These are phyloP conservation scores for Colletotrichum musicola DNA, from an alignment of 2,329 filamentous ascomycete species.

Conservation along the genomic window DNA sequence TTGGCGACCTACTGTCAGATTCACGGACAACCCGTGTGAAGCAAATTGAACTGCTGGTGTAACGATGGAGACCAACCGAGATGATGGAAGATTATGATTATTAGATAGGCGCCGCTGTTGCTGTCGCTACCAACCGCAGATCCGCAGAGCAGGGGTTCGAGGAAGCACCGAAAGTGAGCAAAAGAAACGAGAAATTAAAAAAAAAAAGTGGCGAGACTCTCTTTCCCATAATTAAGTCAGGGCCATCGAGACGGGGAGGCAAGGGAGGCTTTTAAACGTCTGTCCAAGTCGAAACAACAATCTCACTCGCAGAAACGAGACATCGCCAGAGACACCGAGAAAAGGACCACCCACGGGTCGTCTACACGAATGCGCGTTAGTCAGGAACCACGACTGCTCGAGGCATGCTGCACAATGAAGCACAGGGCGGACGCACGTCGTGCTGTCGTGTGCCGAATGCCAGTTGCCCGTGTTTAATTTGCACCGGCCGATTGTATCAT, in stretches of 20 bases:
- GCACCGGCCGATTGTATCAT: conserved; percentile 28
- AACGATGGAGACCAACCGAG: conserved; percentile 3
- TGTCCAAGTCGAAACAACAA: conserved; percentile 8
- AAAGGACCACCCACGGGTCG: conserved; percentile 19
- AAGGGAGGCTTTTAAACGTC: conserved; percentile 35
- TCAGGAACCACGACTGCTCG: not conserved
- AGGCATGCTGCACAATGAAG: conserved; percentile 29
- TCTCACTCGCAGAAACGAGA: conserved; percentile 9
- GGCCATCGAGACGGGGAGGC: conserved; percentile 13
- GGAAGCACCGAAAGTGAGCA: not conserved
- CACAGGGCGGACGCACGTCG: not conserved
- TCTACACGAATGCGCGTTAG: conserved; percentile 15
- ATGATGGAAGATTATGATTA: not conserved
- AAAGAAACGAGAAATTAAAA: conserved; percentile 13
- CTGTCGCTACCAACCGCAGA: not conserved
- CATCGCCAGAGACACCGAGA: conserved; percentile 5
- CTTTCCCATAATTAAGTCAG: conserved; percentile 25
- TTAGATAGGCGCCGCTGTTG: too few species aligned
- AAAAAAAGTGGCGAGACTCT: conserved; percentile 34
- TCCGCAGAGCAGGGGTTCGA: conserved; percentile 3
- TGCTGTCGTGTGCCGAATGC: conserved; percentile 20
- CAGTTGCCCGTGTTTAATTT: conserved; percentile 28
- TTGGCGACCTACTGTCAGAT: not conserved
- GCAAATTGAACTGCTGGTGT: not conserved
- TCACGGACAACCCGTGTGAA: not conserved